These are phyloP conservation scores for Canavalia gladiata DNA, from an alignment of 306 rosid genomes.

Conservation along the genomic window DNA sequence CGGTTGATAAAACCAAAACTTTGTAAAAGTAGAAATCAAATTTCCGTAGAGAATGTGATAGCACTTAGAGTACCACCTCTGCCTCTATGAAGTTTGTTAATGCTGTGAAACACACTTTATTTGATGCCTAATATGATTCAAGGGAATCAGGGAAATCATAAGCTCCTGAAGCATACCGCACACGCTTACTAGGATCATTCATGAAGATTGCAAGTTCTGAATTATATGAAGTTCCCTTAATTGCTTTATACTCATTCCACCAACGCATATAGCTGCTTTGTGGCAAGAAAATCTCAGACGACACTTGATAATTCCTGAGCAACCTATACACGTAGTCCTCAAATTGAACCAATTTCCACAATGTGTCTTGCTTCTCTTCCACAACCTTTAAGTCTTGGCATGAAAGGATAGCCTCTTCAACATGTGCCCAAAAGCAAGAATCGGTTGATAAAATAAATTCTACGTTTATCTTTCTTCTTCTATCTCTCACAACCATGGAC, in stretches of 20 bases:
- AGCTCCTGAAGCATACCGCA: slow-evolving; percentile 49
- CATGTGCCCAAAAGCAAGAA: slow-evolving; percentile 84
- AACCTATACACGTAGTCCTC: slow-evolving; percentile 55
- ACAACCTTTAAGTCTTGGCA: slow-evolving; percentile 27
- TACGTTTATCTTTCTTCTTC: slow-evolving; percentile 39
- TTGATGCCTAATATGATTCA: neutral
- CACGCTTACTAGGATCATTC: neutral
- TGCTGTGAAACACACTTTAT: neutral
- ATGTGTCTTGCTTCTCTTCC: neutral
- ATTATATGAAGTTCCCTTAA: slow-evolving; percentile 28
- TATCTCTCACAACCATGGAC: neutral
- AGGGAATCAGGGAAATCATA: slow-evolving; percentile 45
- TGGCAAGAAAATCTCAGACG: slow-evolving; percentile 70
- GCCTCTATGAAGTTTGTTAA: no score
- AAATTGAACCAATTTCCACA: slow-evolving; percentile 42
- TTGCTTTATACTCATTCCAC: slow-evolving; percentile 58
- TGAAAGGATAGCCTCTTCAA: slow-evolving; percentile 64
- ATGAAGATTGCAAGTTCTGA: slow-evolving; percentile 53
- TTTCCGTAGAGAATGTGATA: no score
- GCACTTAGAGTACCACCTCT: no score
- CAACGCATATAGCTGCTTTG: slow-evolving; percentile 68
- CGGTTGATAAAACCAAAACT: no score
- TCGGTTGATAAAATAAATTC: slow-evolving; percentile 56
- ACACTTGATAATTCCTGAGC: slow-evolving; percentile 55
- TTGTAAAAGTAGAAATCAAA: no score